phyloP scores from a whole-genome alignment of 148 eudicot species.

The Rhododendron henanense region DNA sequence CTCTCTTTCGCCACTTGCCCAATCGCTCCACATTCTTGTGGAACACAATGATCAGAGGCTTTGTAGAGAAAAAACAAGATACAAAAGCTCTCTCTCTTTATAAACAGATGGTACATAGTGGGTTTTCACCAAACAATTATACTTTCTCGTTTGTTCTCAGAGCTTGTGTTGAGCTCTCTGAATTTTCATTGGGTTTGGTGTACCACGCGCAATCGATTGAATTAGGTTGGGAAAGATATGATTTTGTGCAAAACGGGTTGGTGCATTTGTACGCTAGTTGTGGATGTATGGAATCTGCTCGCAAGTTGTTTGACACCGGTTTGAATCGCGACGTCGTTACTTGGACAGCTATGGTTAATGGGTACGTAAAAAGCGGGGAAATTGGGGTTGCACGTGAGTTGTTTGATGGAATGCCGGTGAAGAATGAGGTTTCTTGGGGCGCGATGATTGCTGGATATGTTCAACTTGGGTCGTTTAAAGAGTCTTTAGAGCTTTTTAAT shows the following conservation, averaged over 20 bases:
- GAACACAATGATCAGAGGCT: slow-evolving; percentile 54
- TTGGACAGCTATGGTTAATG: slow-evolving; percentile 73
- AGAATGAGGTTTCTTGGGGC: slow-evolving; percentile 70
- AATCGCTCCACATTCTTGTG: slow-evolving; percentile 43
- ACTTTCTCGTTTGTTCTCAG: slow-evolving; percentile 66
- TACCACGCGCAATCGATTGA: slow-evolving; percentile 45
- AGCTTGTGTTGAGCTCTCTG: slow-evolving; percentile 40
- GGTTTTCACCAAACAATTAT: slow-evolving; percentile 55
- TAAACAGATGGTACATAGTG: slow-evolving; percentile 39
- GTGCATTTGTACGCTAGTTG: slow-evolving; percentile 61
- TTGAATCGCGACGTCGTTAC: slow-evolving; percentile 51
- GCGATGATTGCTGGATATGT: slow-evolving; percentile 61
- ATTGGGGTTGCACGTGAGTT: slow-evolving; percentile 40
- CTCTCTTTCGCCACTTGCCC: slow-evolving; percentile 41
- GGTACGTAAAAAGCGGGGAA: slow-evolving; percentile 52
- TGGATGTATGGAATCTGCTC: slow-evolving; percentile 29
- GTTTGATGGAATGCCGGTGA: slow-evolving; percentile 76
- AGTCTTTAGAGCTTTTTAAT: slow-evolving; percentile 52
- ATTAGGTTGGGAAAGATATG: slow-evolving; percentile 72
- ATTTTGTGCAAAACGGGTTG: slow-evolving; percentile 77
- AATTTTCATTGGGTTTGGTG: slow-evolving; percentile 33
- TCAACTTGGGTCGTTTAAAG: slow-evolving; percentile 45
- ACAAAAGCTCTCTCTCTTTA: slow-evolving; percentile 32
- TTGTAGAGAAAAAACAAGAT: slow-evolving; percentile 28
- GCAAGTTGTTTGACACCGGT: slow-evolving; percentile 45